Conservation (phyloP, 164 flowering plant species). For the Vitis rupestris region DNA sequence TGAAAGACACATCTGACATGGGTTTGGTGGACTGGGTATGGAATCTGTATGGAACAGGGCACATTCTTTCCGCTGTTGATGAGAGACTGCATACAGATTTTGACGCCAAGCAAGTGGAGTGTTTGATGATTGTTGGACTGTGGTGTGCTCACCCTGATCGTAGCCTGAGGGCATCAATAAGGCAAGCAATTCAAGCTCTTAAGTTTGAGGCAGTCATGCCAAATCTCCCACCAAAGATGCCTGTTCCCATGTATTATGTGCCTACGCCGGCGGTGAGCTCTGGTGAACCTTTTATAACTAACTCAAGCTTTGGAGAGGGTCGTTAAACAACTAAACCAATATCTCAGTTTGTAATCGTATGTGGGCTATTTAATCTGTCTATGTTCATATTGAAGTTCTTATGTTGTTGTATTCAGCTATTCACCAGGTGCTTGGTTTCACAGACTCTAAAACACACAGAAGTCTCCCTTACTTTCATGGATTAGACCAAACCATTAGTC, state of each 20-base stretch:
- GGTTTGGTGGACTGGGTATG: conserved; percentile 45
- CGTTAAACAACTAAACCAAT: conserved; percentile 3
- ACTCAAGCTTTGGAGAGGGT: conserved; percentile 7
- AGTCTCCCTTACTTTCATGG: no score
- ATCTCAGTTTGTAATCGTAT: background rate
- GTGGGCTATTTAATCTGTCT: background rate
- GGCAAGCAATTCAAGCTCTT: conserved; percentile 18
- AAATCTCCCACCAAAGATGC: conserved; percentile 20
- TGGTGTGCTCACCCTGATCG: conserved; percentile 32
- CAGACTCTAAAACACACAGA: no score
- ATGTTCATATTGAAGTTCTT: background rate
- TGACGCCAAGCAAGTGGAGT: conserved; percentile 12
- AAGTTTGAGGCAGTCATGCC: conserved; percentile 26
- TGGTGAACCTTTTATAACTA: conserved; percentile 1
- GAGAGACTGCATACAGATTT: conserved; percentile 1
- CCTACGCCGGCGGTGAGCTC: conserved; percentile 4
- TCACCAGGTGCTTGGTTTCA: no score
- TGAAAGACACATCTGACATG: background rate
- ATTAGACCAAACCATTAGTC: no score
- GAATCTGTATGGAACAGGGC: conserved; percentile 36
- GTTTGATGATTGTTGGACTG: conserved; percentile 31
- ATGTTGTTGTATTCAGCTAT: background rate
- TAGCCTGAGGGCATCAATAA: conserved; percentile 21
- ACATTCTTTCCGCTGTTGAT: conserved; percentile 19
- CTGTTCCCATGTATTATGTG: conserved; percentile 16